phyloP scores from a whole-genome alignment of 2,329 filamentous ascomycete genomes.

The Xylaria polymorpha region DNA sequence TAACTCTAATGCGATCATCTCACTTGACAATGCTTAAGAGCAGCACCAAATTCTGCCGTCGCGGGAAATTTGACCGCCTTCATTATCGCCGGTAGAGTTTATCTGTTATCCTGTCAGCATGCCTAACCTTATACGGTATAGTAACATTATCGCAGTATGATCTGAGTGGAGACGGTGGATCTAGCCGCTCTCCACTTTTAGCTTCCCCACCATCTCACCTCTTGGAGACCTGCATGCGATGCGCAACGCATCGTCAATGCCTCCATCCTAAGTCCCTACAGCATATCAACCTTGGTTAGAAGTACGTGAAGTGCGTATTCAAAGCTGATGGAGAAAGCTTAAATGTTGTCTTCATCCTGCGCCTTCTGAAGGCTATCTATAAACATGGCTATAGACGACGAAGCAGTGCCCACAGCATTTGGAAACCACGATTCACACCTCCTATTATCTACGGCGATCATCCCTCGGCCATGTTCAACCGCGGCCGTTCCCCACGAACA shows the following conservation, averaged over 20 bases:
- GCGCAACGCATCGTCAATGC: neutral
- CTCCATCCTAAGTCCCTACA: no score
- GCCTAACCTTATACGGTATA: neutral
- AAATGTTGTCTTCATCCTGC: neutral
- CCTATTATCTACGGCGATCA: neutral
- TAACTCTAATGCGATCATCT: neutral
- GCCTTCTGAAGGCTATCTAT: neutral
- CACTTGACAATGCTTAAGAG: neutral
- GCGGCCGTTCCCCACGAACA: slow-evolving; percentile 4
- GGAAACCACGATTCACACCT: neutral
- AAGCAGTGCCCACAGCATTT: neutral
- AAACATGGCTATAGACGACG: slow-evolving; percentile 12
- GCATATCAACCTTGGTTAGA: no score
- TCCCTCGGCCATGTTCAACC: slow-evolving; percentile 8
- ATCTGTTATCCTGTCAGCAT: slow-evolving; percentile 1
- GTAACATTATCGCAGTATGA: neutral
- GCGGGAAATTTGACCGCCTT: slow-evolving; percentile 48
- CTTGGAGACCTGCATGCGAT: slow-evolving; percentile 13
- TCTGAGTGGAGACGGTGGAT: neutral
- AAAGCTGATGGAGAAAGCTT: neutral
- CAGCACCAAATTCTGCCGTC: slow-evolving; percentile 44
- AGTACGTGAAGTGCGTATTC: neutral
- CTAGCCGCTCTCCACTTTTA: neutral
- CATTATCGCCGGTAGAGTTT: slow-evolving; percentile 34
- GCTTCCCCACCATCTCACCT: neutral